Conservation (phyloP, 208 protist genomes). For the Trypanosoma boissoni region DNA sequence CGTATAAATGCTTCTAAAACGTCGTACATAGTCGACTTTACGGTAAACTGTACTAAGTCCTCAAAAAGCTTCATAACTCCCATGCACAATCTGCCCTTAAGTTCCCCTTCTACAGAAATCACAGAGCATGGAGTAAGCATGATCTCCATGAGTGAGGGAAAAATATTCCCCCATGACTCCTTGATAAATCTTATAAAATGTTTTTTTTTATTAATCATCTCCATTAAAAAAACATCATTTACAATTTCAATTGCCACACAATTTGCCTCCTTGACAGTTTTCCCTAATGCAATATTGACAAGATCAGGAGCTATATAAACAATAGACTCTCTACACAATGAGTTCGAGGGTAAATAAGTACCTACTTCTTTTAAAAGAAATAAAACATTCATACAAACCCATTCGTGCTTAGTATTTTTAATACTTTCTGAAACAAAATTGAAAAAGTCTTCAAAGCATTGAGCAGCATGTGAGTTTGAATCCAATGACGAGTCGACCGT, state of each 20-base stretch:
- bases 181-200: conserved; percentile 2
- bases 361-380: conserved; percentile 8
- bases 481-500: neutral
- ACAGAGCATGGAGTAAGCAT: neutral
- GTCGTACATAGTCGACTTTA: conserved; percentile 36
- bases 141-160: neutral
- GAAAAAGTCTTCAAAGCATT: neutral
- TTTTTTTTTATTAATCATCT: conserved; percentile 1
- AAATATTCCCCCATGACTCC: conserved; percentile 11
- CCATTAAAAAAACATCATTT: conserved; percentile 6
- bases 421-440: conserved; percentile 33
- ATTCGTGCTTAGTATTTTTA: conserved; percentile 6
- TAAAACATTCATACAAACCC: neutral
- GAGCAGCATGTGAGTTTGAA: neutral
- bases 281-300: conserved; percentile 1
- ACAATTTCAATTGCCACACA: conserved; percentile 3
- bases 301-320: conserved; percentile 5
- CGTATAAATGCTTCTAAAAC: conserved; percentile 24
- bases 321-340: neutral
- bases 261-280: conserved; percentile 3
- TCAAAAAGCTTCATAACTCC: conserved; percentile 25
- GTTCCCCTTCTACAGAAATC: neutral
- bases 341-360: neutral
- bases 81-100: neutral
- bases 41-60: conserved; percentile 30